Evolutionary conservation across 2,329 filamentous ascomycete genomes (phyloP), one percentile per base, ranked within the genome.

Genomic region (Ophidiomyces ophidiicola): DNA sequence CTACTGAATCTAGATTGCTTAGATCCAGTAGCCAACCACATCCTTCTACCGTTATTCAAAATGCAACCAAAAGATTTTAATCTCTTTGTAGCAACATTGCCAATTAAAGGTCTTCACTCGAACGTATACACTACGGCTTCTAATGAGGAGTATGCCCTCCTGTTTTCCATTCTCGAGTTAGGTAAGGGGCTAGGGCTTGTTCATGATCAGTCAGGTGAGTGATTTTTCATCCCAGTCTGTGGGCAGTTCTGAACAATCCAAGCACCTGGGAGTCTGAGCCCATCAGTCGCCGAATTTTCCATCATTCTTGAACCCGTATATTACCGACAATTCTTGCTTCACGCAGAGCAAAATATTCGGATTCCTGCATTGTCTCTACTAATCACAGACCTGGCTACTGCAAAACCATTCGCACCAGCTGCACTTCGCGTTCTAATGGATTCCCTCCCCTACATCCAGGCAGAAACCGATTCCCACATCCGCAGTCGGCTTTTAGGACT

Each of bases 381-480:
- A 5, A 74, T 85, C 8, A 78, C 79, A 6, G 88, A 84, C 0
- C 75, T 78, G 6, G 76, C 81, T 2, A 79, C 79, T 1, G 85
- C 82, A 2, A 76, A 75, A 37, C 80, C 85, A 1, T 78, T 92
- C 37, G 78, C 78, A 0, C 51, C 61, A 0, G 68, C 64, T 6
- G 71, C 78, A 0, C 66, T 94, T 2, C 57, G 62, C 2, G 68
- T 80, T 8, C 63, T 96, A 2, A 69, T 69, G 38, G 67, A 64
- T 23, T 76, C 83, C 43, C 61, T 96, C 3, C 69, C 73, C 1
- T 72, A 78, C 11, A 76, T 88, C 46, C 80, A 92, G 54, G 76
- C 84, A 2, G 87, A 94, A 46, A 77, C 82, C 0, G 86, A 94
- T 54, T 78, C 88, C 4, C 85, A 88, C 50, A 81, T 87, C 48